Evolutionary conservation across 169 alveolate genomes (phyloP).

Genomic region (Plasmodium billcollinsi): DNA sequence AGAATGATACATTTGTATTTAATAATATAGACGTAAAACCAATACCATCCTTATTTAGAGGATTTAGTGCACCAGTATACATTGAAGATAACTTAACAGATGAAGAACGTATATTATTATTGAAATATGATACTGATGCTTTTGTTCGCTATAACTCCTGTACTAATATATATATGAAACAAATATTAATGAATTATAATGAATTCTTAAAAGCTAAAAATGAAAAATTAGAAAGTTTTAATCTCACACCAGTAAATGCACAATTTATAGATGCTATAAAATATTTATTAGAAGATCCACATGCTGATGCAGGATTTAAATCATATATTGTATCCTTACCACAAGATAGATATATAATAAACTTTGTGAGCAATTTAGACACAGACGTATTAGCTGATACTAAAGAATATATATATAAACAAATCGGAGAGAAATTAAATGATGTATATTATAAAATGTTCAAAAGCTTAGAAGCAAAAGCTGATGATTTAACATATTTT

Average conservation of each 20-base stretch:
- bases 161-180: constrained; percentile 77
- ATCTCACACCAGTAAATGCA: constrained; percentile 51
- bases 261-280: constrained; percentile 63
- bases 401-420: constrained; percentile 42
- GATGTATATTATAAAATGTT: constrained; percentile 28
- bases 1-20: constrained; percentile 85
- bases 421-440: constrained; percentile 36
- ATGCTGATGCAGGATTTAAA: constrained; percentile 70
- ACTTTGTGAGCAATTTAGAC: constrained; percentile 27
- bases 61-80: constrained; percentile 94
- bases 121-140: constrained; percentile 92
- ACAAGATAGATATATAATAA: constrained; percentile 37
- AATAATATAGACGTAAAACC: constrained; percentile 87
- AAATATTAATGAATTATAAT: constrained; percentile 58
- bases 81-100: constrained; percentile 87
- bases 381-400: constrained; percentile 70
- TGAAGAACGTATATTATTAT: constrained; percentile 88
- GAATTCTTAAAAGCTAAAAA: constrained; percentile 46
- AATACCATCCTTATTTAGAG: constrained; percentile 91
- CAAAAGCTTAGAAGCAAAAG: constrained; percentile 11
- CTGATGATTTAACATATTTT: constrained; percentile 70
- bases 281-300: constrained; percentile 49
- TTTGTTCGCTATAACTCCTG: constrained; percentile 84
- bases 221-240: background rate
- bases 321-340: constrained; percentile 64